Evolutionary conservation across 2,329 filamentous ascomycete species (phyloP).

Genomic region (Monilinia vaccinii-corymbosi): DNA sequence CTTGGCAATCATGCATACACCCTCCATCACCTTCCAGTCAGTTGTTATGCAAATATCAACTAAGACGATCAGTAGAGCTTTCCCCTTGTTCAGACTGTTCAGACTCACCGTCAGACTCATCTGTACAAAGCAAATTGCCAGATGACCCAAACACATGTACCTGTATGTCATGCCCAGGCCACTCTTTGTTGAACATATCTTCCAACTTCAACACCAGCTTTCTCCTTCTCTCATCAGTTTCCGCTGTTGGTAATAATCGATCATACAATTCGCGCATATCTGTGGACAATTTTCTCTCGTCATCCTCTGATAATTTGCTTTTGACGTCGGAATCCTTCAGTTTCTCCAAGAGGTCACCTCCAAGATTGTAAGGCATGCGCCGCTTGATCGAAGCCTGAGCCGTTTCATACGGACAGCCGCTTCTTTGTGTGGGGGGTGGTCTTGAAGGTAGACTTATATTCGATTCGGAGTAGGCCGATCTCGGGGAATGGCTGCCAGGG

Average conservation of each 20-base stretch:
- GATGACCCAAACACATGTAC: slow-evolving; percentile 98
- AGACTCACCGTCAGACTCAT: slow-evolving; percentile 85
- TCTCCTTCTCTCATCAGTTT: slow-evolving; percentile 67
- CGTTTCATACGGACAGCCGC: slow-evolving; percentile 81
- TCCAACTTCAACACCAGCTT: slow-evolving; percentile 82
- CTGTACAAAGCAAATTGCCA: slow-evolving; percentile 87
- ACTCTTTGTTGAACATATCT: slow-evolving; percentile 78
- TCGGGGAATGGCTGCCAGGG: slow-evolving; percentile 71
- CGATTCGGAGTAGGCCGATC: slow-evolving; percentile 83
- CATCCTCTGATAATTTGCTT: slow-evolving; percentile 58
- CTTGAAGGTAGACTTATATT: slow-evolving; percentile 64
- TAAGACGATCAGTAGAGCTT: slow-evolving; percentile 31
- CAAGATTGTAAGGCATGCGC: slow-evolving; percentile 85
- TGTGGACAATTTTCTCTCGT: slow-evolving; percentile 65
- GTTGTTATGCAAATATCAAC: slow-evolving; percentile 98
- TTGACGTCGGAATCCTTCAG: slow-evolving; percentile 65
- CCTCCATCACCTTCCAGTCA: slow-evolving; percentile 75
- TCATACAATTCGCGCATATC: slow-evolving; percentile 84
- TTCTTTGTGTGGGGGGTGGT: slow-evolving; percentile 48
- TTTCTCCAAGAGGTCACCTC: slow-evolving; percentile 67
- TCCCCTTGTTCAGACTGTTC: not conserved
- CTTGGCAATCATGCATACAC: slow-evolving; percentile 83
- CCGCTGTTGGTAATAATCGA: slow-evolving; percentile 69
- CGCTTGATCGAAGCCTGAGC: slow-evolving; percentile 71
- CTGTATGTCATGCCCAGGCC: slow-evolving; percentile 82